Evolutionary conservation across 805 yeast genomes (phyloP).

Genomic region (Wickerhamiella shivajii): DNA sequence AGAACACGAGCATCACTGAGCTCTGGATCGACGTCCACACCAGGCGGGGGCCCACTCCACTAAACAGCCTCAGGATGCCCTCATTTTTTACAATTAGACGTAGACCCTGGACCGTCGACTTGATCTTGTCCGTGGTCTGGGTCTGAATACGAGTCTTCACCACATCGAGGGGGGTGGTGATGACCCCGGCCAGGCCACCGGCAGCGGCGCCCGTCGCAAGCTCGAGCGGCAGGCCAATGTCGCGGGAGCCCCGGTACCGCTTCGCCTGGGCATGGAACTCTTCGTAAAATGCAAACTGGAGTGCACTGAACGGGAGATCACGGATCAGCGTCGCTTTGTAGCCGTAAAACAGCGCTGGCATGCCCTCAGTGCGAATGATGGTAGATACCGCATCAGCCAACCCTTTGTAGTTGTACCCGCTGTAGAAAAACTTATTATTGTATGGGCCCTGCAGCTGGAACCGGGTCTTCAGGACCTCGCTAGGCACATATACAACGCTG

Average conservation of each 20-base stretch:
- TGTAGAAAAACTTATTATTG: constrained; percentile 61
- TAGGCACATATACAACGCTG: constrained; percentile 81
- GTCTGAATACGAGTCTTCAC: constrained; percentile 90
- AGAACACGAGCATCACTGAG: constrained; percentile 79
- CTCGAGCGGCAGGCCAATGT: constrained; percentile 37
- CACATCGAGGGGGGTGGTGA: constrained; percentile 87
- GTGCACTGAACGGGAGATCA: constrained; percentile 89
- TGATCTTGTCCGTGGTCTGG: constrained; percentile 33
- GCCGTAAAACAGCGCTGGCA: constrained; percentile 66
- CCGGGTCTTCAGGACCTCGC: constrained; percentile 87
- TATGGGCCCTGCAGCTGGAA: constrained; percentile 80
- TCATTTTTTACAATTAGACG: constrained; percentile 48
- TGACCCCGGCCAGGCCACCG: constrained; percentile 78
- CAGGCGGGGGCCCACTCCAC: constrained; percentile 93
- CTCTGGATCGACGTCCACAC: constrained; percentile 96
- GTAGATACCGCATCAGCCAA: constrained; percentile 53
- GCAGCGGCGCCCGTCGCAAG: constrained; percentile 87
- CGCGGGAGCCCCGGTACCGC: constrained; percentile 18
- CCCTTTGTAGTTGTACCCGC: constrained; percentile 81
- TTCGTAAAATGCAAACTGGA: constrained; percentile 93
- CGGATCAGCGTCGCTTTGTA: constrained; percentile 87
- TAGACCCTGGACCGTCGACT: constrained; percentile 39
- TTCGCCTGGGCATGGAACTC: constrained; percentile 30
- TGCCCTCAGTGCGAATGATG: constrained; percentile 57
- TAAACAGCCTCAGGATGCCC: constrained; percentile 66